Conservation (phyloP, 768 basidiomycete genomes). For the Lactarius tabidus region DNA sequence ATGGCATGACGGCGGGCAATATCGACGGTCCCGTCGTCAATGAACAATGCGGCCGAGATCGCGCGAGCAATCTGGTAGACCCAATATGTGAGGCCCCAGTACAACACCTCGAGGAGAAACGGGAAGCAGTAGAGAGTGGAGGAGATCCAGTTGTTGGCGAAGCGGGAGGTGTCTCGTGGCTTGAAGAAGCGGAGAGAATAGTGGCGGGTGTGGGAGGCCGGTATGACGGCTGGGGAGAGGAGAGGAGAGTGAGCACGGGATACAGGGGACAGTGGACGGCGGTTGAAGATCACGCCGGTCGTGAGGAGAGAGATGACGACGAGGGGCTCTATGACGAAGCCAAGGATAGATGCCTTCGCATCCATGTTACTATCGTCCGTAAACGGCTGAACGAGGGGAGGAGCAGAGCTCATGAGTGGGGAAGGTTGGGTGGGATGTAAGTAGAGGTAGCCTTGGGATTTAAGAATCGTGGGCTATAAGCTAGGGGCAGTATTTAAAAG, state of each 20-base stretch:
- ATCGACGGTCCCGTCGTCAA: conserved; percentile 18
- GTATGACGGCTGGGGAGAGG: neutral
- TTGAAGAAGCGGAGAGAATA: neutral
- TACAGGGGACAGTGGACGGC: conserved; percentile 1
- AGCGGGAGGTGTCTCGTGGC: conserved; percentile 15
- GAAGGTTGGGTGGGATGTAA: neutral
- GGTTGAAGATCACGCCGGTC: conserved; percentile 12
- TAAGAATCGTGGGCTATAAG: neutral
- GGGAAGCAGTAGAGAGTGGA: conserved; percentile 7
- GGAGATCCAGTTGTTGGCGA: conserved; percentile 13
- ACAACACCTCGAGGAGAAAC: conserved; percentile 17
- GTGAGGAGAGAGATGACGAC: conserved; percentile 17
- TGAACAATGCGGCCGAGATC: conserved; percentile 12
- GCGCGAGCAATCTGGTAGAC: conserved; percentile 20
- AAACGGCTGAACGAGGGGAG: conserved; percentile 12
- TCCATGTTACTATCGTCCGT: neutral
- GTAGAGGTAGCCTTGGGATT: neutral
- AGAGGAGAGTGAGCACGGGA: neutral
- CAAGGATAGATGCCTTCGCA: neutral
- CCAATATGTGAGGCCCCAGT: conserved; percentile 22
- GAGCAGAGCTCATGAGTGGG: neutral
- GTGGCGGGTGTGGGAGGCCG: neutral
- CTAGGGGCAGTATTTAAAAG: neutral
- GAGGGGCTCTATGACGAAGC: conserved; percentile 14
- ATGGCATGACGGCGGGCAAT: conserved; percentile 14